These are phyloP conservation scores for Lactifluus piperatus DNA, from an alignment of 768 basidiomycete species.

Conservation along the genomic window DNA sequence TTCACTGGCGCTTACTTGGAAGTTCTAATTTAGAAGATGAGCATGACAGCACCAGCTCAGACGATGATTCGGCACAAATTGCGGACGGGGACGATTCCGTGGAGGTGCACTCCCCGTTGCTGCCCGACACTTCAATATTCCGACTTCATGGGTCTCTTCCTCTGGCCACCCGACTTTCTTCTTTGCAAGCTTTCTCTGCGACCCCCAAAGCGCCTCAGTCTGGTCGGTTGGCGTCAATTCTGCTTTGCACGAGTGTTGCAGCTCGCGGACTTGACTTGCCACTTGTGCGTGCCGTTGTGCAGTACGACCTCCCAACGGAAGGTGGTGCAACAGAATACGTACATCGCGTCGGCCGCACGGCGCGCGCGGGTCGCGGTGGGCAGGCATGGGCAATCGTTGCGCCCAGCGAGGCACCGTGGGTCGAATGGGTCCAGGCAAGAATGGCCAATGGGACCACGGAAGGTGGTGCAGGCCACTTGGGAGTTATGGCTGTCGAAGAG, in stretches of 20 bases:
- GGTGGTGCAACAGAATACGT: constrained; percentile 95
- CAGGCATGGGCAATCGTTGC: constrained; percentile 92
- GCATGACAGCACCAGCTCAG: constrained; percentile 18
- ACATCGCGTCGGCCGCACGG: constrained; percentile 94
- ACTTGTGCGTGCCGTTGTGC: constrained; percentile 86
- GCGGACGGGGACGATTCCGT: constrained; percentile 31
- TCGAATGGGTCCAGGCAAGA: constrained; percentile 77
- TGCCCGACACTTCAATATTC: constrained; percentile 76
- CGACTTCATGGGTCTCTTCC: constrained; percentile 92
- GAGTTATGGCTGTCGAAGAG: constrained; percentile 54
- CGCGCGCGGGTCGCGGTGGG: constrained; percentile 90
- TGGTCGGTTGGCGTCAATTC: constrained; percentile 48
- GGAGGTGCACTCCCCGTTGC: constrained; percentile 57
- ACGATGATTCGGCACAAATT: constrained; percentile 22
- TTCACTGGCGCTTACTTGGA: constrained; percentile 82
- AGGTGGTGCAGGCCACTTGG: constrained; percentile 41
- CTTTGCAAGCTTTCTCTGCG: constrained; percentile 73
- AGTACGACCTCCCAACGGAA: constrained; percentile 97
- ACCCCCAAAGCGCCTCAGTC: constrained; percentile 24
- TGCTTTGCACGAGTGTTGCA: constrained; percentile 94
- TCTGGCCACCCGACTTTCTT: constrained; percentile 66
- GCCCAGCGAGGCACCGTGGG: constrained; percentile 85
- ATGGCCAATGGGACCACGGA: constrained; percentile 50
- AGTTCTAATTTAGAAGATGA: constrained; percentile 6
- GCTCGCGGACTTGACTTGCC: constrained; percentile 97